Evolutionary conservation across 768 basidiomycete species (phyloP), one percentile per base, ranked within the genome.

Genomic region (Tylopilus rubrobrunneus): DNA sequence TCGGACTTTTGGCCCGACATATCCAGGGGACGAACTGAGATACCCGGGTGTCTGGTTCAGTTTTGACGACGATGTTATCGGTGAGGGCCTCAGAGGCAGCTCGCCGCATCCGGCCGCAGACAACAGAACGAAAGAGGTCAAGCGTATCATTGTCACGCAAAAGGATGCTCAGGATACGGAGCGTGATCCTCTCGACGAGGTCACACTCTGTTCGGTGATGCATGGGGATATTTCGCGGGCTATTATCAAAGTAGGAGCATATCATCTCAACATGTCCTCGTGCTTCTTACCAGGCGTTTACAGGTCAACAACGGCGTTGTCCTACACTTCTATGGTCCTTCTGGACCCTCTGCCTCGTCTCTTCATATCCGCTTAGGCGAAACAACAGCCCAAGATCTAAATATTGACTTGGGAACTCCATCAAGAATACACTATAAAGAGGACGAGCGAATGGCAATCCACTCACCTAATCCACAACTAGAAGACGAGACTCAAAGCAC

Each of bases 1-100:
- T 54, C 79, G 82, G 39, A 82, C 80, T 15, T 92, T 93, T 69
- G 90, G 90, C 3, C 91, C 90, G 2, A 92, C 90, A 1, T 92
- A 92, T 67, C 82, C 86, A 11, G 80, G 80, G 27, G 86, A 90
- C 53, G 85, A 87, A 58, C 70, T 92, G 59, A 80, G 80, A 41
- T 93, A 92, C 70, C 91, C 90, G 3, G 90, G 90, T 0, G 76
- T 92, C 33, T 86, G 84, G 80, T 93, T 93, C 65, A 83, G 83
- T 59, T 92, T 92, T 58, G 87, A 89, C 41, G 89, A 90, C 48
- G 90, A 92, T 60, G 71, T 72, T 4, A 72, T 84, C 47, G 69
- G 72, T 1, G 85, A 87, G 53, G 75, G 79, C 7, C 60, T 78
- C 57, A 85, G 83, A 63, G 72, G 73, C n/a, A 62, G 64, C 41